Base-by-base conservation (phyloP, 1,284 basidiomycete species). In the Sanguinoderma infundibulare region DNA sequence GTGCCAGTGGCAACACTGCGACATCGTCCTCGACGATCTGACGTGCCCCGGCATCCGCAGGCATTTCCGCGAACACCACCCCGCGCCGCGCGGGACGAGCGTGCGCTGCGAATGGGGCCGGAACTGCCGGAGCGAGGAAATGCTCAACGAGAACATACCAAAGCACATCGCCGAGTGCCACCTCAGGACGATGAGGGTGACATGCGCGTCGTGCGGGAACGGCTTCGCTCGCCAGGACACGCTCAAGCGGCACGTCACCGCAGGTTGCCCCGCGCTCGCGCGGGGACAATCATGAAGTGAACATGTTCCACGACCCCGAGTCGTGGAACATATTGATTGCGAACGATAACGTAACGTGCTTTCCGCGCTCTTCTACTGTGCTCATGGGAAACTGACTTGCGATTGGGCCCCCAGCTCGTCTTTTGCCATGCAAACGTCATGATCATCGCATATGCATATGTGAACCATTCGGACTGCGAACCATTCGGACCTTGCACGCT, bases 111-210 rank as follows among this genome's bases (percentile, higher is more conserved):
- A 15, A 8, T 66, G 65, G 65, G 62, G 55, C 10, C 12, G 15
- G 9, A 24, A 6, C 12, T 66, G 65, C 44, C 53, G 53, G 15
- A 51, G 62, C 44, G 65, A 66, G 28, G 26, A 26, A 12, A 66
- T 66, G 65, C 60, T 64, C 28, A 64, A 59, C 55, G 65, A 66
- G 36, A 66, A 66, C 58, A 55, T 66, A n/a, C 53, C 62, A 28
- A 67, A 67, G 54, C 65, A 67, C 47, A 61, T 67, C 54, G 62
- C 65, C 14, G 63, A 64, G 30, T 61, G 56, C 30, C 65, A 67
- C 35, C 35, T 62, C 32, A 62, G 61, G 57, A 35, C 61, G 9
- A 67, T 67, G 65, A 44, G 28, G 24, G 20, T 52, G 38, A 14
- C 12, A 4, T 67, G 65, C 44, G 3, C n/a, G 14, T 12, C 28